phyloP scores from a whole-genome alignment of 345 rosid genomes.

The Xanthoceras sorbifolium region DNA sequence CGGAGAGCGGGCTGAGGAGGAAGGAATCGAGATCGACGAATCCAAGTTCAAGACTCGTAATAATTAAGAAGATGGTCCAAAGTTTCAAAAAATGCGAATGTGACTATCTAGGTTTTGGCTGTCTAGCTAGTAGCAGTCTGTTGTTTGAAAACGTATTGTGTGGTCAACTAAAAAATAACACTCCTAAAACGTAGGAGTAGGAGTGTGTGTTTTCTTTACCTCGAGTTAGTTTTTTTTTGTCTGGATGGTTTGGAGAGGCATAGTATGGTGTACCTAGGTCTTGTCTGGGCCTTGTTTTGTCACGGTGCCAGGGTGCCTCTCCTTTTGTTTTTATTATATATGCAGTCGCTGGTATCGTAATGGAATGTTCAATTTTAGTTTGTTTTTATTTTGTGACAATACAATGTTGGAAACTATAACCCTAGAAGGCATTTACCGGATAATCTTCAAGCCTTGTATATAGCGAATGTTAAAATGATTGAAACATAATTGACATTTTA shows the following conservation, averaged over 20 bases:
- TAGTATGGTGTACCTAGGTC: neutral
- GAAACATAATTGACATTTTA: too few relatives aligned
- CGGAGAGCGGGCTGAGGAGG: constrained; percentile 54
- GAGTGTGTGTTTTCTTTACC: neutral
- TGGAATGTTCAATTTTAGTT: neutral
- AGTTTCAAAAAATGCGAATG: neutral
- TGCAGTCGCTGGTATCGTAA: neutral
- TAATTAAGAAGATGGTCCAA: neutral
- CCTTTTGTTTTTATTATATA: neutral
- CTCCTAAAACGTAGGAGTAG: neutral
- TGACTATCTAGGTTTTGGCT: neutral
- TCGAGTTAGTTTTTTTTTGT: neutral
- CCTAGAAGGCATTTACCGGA: too few relatives aligned
- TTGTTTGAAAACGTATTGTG: neutral
- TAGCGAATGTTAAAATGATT: too few relatives aligned
- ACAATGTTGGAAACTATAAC: too few relatives aligned
- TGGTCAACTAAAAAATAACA: neutral
- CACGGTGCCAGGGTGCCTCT: neutral
- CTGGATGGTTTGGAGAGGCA: neutral
- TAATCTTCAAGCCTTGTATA: too few relatives aligned
- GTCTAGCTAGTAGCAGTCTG: neutral
- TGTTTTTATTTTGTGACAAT: neutral
- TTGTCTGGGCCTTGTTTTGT: constrained; percentile 5
- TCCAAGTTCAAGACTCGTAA: constrained; percentile 53
- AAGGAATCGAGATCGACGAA: constrained; percentile 68